These are phyloP conservation scores for Gnomoniopsis smithogilvyi DNA, from an alignment of 2,329 filamentous ascomycete genomes.

Conservation along the genomic window DNA sequence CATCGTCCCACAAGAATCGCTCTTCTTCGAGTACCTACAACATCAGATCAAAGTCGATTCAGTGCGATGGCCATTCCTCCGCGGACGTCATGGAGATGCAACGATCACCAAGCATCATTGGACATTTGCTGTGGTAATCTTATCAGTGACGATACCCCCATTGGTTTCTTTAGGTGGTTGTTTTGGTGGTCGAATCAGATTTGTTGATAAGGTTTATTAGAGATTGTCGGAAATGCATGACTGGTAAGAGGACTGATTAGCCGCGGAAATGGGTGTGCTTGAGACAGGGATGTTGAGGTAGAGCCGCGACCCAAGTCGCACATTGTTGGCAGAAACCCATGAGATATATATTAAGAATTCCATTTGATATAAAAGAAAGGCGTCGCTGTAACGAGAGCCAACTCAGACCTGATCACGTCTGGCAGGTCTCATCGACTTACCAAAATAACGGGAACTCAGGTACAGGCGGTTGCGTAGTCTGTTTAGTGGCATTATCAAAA, in stretches of 20 bases:
- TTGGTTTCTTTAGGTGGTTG: background rate
- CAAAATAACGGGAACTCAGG: no score
- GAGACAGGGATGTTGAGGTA: background rate
- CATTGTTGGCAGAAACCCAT: background rate
- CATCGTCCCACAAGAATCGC: background rate
- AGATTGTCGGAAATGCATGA: constrained; percentile 10
- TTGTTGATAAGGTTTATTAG: constrained; percentile 2
- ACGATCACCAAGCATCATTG: background rate
- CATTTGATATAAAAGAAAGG: background rate
- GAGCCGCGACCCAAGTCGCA: background rate
- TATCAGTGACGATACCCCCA: background rate
- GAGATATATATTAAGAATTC: background rate
- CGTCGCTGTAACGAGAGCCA: no score
- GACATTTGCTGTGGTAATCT: background rate
- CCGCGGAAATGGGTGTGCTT: background rate
- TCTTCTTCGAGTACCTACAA: no score
- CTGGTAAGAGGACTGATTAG: background rate
- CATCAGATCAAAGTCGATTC: background rate
- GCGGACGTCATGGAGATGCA: constrained; percentile 10
- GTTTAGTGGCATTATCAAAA: no score
- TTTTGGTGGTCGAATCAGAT: background rate
- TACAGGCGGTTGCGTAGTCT: no score
- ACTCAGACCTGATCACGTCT: no score
- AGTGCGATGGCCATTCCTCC: background rate
- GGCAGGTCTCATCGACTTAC: no score